A percentile compares a stretch with the other conserved stretches of the same genome.
These are phyloP conservation scores for Asclepias syriaca DNA, from an alignment of 257 asterid genomes.

Conservation along the genomic window DNA sequence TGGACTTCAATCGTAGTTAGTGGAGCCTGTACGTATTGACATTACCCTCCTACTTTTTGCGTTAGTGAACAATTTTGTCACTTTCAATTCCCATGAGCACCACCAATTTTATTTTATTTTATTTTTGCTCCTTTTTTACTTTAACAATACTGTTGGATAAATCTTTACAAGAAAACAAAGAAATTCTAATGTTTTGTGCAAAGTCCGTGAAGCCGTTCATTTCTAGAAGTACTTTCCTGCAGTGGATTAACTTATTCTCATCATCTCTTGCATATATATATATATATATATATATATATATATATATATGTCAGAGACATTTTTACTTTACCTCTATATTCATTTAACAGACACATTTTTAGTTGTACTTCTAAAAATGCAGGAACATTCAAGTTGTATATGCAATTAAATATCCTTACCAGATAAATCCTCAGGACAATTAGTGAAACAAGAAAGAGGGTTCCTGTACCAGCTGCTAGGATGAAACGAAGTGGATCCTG, in stretches of 20 bases:
- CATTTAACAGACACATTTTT: not conserved
- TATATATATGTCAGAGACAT: too few species aligned
- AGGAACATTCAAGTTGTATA: not conserved
- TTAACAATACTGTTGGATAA: not conserved
- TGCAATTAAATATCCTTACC: conserved; percentile 34
- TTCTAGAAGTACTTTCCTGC: not conserved
- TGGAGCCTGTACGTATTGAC: not conserved
- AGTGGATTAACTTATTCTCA: not conserved
- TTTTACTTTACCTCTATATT: not conserved
- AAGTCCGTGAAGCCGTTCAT: not conserved
- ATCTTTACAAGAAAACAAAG: not conserved
- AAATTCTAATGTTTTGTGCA: not conserved
- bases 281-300: too few species aligned
- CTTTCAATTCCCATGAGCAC: not conserved
- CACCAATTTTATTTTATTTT: not conserved
- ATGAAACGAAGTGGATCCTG: conserved; percentile 78
- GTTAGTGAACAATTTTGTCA: not conserved
- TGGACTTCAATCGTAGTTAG: not conserved
- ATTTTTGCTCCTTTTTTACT: not conserved
- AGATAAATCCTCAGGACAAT: conserved; percentile 83
- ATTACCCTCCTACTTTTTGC: not conserved
- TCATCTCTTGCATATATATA: not conserved
- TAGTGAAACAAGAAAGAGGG: conserved; percentile 72
- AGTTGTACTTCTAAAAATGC: not conserved
- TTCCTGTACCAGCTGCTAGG: conserved; percentile 79